phyloP scores from a whole-genome alignment of 257 asterid genomes.

The Rauvolfia tetraphylla region DNA sequence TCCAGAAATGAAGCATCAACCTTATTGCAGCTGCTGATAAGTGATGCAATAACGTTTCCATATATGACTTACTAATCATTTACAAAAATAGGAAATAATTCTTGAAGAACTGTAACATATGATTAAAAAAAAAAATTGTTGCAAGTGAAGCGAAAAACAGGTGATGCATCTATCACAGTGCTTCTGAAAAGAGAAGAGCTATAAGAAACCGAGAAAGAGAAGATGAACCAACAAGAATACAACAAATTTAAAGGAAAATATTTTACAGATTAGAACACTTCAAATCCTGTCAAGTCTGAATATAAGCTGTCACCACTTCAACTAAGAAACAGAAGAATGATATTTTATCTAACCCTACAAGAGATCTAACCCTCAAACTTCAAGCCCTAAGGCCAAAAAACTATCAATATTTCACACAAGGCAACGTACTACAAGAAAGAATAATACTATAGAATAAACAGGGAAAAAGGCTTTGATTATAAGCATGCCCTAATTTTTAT shows the following conservation, averaged over 20 bases:
- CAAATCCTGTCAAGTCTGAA: background rate
- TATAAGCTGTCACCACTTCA: background rate
- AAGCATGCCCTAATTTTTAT: background rate
- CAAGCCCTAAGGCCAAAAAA: background rate
- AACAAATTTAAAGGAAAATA: background rate
- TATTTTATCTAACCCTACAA: background rate
- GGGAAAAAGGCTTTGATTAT: background rate
- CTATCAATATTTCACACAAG: background rate
- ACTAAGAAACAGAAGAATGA: background rate
- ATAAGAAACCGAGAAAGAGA: too few relatives aligned
- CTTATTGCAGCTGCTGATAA: conserved; percentile 53
- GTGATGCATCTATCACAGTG: background rate
- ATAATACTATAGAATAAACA: background rate
- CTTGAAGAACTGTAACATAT: background rate
- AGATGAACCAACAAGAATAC: background rate
- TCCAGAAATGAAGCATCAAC: background rate
- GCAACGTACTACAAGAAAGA: background rate
- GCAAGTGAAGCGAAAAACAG: background rate
- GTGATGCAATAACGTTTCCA: background rate
- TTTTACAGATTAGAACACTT: background rate
- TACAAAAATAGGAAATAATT: too few relatives aligned
- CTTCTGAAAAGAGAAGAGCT: background rate
- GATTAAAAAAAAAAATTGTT: background rate
- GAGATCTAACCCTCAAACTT: background rate
- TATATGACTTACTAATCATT: background rate